Conservation (phyloP, 2,329 filamentous ascomycete genomes). For the Diaporthe vaccinii region DNA sequence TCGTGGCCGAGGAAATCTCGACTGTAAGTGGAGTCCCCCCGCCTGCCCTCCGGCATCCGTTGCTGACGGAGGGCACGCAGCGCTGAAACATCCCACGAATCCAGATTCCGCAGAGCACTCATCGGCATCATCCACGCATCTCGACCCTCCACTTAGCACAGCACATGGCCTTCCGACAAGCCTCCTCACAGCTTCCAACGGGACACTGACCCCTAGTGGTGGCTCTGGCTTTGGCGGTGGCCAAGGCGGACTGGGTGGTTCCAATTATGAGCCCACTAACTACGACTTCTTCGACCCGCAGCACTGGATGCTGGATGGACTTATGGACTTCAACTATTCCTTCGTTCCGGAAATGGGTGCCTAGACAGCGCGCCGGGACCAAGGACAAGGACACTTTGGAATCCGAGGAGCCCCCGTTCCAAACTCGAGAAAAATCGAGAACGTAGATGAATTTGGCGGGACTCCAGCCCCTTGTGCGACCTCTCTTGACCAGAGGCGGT, state of each 20-base stretch:
- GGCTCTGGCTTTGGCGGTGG: conserved; percentile 59
- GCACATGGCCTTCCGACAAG: conserved; percentile 63
- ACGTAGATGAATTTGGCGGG: conserved; percentile 6
- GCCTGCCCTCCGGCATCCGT: conserved; percentile 38
- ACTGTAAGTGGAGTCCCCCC: conserved; percentile 67
- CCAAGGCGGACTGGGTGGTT: conserved; percentile 61
- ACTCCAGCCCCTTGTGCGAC: not conserved
- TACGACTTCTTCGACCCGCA: conserved; percentile 94
- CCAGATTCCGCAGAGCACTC: conserved; percentile 83
- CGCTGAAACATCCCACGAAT: conserved; percentile 88
- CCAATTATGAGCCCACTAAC: conserved; percentile 75
- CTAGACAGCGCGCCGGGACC: conserved; percentile 48
- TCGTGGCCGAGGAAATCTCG: conserved; percentile 76
- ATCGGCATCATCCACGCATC: conserved; percentile 75
- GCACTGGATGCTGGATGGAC: conserved; percentile 92
- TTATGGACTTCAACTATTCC: conserved; percentile 82
- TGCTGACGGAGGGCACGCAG: conserved; percentile 55
- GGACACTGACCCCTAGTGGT: conserved; percentile 65
- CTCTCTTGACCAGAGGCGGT: not conserved
- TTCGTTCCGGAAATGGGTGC: conserved; percentile 52
- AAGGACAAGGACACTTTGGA: not conserved
- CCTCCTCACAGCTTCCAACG: conserved; percentile 63
- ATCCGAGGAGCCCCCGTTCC: not conserved
- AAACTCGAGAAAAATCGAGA: not conserved
- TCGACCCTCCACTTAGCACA: conserved; percentile 71